Evolutionary conservation across 176 grass and related monocot genomes (phyloP).

Genomic region (Phoenix dactylifera): DNA sequence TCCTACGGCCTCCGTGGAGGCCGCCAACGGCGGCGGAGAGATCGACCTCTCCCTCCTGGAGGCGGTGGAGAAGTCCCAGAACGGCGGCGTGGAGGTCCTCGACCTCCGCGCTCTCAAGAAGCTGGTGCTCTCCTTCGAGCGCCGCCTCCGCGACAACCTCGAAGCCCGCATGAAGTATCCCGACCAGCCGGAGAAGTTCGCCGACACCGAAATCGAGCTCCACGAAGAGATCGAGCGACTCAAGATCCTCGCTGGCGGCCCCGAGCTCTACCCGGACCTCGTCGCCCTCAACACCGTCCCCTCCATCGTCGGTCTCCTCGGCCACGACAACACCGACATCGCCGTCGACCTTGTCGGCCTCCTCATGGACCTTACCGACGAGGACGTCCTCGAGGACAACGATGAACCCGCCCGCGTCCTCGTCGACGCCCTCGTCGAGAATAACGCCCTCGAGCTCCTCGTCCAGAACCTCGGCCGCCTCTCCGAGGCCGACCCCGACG

Average conservation of each 20-base stretch:
- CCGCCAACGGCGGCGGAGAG: not conserved
- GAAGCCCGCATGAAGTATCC: conserved; percentile 95
- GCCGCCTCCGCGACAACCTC: conserved; percentile 74
- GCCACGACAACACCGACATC: conserved; percentile 85
- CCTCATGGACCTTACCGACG: conserved; percentile 80
- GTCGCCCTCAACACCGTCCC: conserved; percentile 53
- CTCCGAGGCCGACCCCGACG: conserved; percentile 68
- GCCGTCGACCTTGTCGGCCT: conserved; percentile 70
- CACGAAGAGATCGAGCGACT: conserved; percentile 76
- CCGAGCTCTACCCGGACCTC: conserved; percentile 80
- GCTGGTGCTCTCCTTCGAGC: conserved; percentile 79
- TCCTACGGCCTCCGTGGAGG: not conserved
- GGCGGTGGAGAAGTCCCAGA: conserved; percentile 21
- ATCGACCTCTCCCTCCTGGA: conserved; percentile 51
- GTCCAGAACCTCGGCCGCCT: conserved; percentile 79
- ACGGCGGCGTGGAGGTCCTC: conserved; percentile 54
- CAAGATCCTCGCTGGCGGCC: conserved; percentile 64
- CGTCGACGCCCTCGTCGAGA: conserved; percentile 56
- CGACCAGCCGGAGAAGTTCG: conserved; percentile 67
- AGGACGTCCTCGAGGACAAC: conserved; percentile 51
- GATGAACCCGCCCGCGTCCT: conserved; percentile 47
- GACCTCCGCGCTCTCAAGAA: conserved; percentile 78
- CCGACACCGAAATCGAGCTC: conserved; percentile 76
- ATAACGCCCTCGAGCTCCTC: conserved; percentile 77
- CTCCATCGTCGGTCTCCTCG: conserved; percentile 64